Percentiles rank a stretch among this genome's conserved stretches.
phyloP scores from a whole-genome alignment of 352 stramenopile species.

The Pythium aristosporum region DNA sequence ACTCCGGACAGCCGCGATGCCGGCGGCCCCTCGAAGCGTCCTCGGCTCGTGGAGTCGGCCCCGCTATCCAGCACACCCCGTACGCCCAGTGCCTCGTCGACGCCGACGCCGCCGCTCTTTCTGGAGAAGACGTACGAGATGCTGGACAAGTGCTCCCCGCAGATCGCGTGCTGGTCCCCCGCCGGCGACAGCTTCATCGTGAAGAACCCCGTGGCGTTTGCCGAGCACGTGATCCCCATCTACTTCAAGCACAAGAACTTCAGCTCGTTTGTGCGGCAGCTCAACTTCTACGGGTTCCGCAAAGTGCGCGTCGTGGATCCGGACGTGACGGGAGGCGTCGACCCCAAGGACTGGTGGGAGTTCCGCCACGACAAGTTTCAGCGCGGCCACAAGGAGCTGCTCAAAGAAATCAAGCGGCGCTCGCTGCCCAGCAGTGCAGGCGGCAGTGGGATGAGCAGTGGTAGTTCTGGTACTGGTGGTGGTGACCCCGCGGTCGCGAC shows the following conservation, averaged over 20 bases:
- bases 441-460: neutral
- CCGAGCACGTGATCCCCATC: conserved; percentile 81
- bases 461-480: neutral
- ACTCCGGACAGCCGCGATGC: conserved; percentile 32
- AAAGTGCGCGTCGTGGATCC: conserved; percentile 66
- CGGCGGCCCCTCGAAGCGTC: conserved; percentile 13
- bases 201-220: conserved; percentile 85
- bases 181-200: conserved; percentile 87
- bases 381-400: conserved; percentile 54
- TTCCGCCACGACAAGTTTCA: conserved; percentile 88
- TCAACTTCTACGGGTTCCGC: conserved; percentile 92
- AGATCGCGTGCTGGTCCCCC: conserved; percentile 75
- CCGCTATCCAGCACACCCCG: neutral
- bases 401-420: conserved; percentile 78
- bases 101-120: conserved; percentile 51
- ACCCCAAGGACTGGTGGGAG: conserved; percentile 77
- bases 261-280: conserved; percentile 90
- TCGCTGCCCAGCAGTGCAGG: conserved; percentile 9
- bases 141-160: conserved; percentile 73
- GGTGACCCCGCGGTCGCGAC: conserved; percentile 3
- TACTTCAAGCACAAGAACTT: conserved; percentile 95
- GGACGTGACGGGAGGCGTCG: conserved; percentile 33
- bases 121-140: conserved; percentile 91
- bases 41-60: conserved; percentile 1
- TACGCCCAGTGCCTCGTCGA: neutral